Conservation (phyloP, 2,329 filamentous ascomycete genomes). For the Emericellopsis atlantica region DNA sequence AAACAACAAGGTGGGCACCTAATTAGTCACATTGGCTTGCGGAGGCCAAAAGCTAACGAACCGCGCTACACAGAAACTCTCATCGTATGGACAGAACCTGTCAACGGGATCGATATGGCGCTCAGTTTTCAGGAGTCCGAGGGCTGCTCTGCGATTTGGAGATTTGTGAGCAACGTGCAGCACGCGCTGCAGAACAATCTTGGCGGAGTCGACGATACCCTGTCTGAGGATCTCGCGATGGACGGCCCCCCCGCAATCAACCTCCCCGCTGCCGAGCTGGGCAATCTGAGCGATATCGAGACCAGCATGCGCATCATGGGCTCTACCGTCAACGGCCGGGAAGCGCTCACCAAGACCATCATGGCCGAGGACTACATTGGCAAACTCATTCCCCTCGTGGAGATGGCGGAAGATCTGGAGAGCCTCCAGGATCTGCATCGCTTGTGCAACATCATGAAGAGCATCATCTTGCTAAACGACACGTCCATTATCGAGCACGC, state of each 20-base stretch:
- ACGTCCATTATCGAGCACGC: constrained; percentile 88
- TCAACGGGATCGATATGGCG: constrained; percentile 85
- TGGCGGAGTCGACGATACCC: constrained; percentile 56
- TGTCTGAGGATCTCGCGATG: constrained; percentile 75
- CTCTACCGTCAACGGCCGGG: constrained; percentile 61
- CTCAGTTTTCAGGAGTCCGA: constrained; percentile 96
- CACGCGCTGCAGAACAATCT: constrained; percentile 53
- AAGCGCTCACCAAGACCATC: constrained; percentile 78
- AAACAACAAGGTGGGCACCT: constrained; percentile 75
- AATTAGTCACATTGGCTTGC: not conserved
- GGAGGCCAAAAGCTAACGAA: constrained; percentile 7
- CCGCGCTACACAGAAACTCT: constrained; percentile 61
- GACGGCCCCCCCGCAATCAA: constrained; percentile 60
- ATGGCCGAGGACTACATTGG: constrained; percentile 76
- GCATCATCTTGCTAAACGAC: constrained; percentile 87
- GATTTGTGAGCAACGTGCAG: constrained; percentile 76
- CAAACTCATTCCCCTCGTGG: constrained; percentile 75
- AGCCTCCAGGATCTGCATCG: constrained; percentile 76
- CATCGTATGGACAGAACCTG: constrained; percentile 90
- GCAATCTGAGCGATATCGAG: constrained; percentile 75
- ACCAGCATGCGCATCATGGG: constrained; percentile 70
- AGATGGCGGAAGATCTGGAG: constrained; percentile 84
- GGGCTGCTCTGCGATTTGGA: constrained; percentile 89
- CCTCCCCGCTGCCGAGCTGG: constrained; percentile 69
- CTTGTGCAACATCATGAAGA: constrained; percentile 97